Percentiles rank a stretch among this genome's conserved stretches.
These are phyloP conservation scores for Saccharomyces pastorianus DNA, from an alignment of 1,139 yeast species.

Conservation along the genomic window DNA sequence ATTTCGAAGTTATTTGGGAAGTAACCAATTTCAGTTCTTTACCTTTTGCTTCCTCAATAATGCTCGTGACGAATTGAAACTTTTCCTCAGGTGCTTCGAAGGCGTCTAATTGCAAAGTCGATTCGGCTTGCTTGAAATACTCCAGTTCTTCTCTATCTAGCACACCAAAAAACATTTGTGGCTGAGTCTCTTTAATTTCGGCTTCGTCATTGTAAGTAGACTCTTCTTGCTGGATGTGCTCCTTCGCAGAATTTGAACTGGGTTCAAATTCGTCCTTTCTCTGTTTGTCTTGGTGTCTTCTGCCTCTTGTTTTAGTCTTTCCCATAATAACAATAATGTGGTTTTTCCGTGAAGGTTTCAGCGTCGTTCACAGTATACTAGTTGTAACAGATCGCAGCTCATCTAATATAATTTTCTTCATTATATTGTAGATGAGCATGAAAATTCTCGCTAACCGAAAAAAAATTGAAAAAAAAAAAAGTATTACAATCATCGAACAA, in stretches of 20 bases:
- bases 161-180: conserved; percentile 68
- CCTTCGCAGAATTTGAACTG: conserved; percentile 6
- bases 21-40: conserved; percentile 89
- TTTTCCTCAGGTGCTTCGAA: conserved; percentile 71
- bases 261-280: conserved; percentile 26
- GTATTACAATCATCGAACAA: neutral
- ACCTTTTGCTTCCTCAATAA: conserved; percentile 79
- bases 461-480: neutral
- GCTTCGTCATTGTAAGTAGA: conserved; percentile 1
- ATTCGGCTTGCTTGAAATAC: conserved; percentile 87
- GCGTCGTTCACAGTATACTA: no score
- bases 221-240: conserved; percentile 5
- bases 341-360: neutral
- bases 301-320: conserved; percentile 52
- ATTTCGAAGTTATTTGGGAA: conserved; percentile 88
- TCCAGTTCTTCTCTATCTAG: conserved; percentile 78
- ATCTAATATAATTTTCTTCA: neutral
- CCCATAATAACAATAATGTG: neutral
- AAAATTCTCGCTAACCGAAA: neutral
- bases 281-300: conserved; percentile 49
- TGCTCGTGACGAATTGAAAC: conserved; percentile 61
- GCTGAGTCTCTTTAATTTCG: conserved; percentile 10
- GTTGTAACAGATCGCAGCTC: neutral
- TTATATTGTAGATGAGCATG: neutral
- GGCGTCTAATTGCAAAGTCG: conserved; percentile 72